Base-by-base conservation (phyloP, 352 stramenopile species). In the Phytophthora europaea region DNA sequence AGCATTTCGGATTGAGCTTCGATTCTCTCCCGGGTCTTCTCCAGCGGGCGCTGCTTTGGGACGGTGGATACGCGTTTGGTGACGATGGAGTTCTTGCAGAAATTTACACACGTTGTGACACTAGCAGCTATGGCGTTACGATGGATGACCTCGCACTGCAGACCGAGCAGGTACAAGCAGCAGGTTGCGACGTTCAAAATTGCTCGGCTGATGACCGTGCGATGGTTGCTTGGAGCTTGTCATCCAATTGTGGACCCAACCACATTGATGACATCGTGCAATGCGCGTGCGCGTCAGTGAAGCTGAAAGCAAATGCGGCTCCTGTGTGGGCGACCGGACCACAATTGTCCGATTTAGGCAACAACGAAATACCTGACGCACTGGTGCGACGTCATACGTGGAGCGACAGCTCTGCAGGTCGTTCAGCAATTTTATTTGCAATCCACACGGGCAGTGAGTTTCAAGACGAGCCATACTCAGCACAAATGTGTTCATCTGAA, bases 1-100 rank as follows among this genome's bases (percentile, higher is more conserved):
- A 62, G 33, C 40, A 18, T 16, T 70, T 76, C 54, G 53, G 65
- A 20, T 56, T 84, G 23, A 33, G 20, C 5, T 82, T 84, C 50
- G 13, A 20, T 6, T 54, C 67, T 28, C 65, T 84, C 22, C 73
- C 78, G 18, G 28, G 43, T 16, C 54, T 80, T 16, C 59, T 82
- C 18, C 78, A 79, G 52, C 78, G 70, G 51, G 78, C 78, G 10
- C 50, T 84, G 52, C 58, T 84, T 26, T 85, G 78, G 78, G 75
- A 83, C n/a, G 62, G 48, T 8, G 78, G 78, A n/a, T 85, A 83
- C 66, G 60, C 67, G 15, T 8, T 60, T 0, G 61, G 61, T 6
- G 63, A 72, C 38, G 60, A 70, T 28, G 55, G 43, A 51, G 52
- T 45, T 23, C 59, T 82, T 4, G 56, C 62, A 2, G 58, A 67